Evolutionary conservation across 306 rosid genomes (phyloP).

Genomic region (Rubus parviflorus): DNA sequence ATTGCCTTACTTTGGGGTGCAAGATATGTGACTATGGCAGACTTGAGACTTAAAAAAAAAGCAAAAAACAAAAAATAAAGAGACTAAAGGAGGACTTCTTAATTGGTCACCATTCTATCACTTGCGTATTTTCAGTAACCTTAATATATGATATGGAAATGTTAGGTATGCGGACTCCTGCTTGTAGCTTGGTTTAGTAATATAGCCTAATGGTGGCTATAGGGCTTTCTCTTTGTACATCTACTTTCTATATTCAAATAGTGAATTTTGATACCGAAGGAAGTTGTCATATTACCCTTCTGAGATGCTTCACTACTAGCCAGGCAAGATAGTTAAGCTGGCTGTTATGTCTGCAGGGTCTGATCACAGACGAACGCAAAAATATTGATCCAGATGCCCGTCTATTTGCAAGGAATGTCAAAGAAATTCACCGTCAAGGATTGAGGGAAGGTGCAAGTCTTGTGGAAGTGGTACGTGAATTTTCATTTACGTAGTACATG

Average conservation of each 20-base stretch:
- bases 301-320: background rate
- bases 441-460: conserved; percentile 94
- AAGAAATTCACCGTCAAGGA: conserved; percentile 85
- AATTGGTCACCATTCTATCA: background rate
- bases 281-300: background rate
- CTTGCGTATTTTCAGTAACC: background rate
- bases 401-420: conserved; percentile 84
- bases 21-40: background rate
- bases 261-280: background rate
- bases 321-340: conserved; percentile 17
- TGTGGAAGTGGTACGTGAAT: conserved; percentile 84
- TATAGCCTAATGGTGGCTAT: background rate
- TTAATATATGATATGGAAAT: background rate
- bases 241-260: background rate
- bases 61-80: background rate
- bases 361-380: conserved; percentile 87
- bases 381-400: conserved; percentile 81
- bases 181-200: background rate
- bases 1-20: background rate
- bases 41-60: background rate
- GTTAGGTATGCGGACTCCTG: background rate
- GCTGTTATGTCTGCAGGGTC: conserved; percentile 56
- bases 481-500: background rate
- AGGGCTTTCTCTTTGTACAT: background rate
- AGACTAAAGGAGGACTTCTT: background rate